phyloP scores from a whole-genome alignment of 164 flowering plant species.

The Protea cynaroides region DNA sequence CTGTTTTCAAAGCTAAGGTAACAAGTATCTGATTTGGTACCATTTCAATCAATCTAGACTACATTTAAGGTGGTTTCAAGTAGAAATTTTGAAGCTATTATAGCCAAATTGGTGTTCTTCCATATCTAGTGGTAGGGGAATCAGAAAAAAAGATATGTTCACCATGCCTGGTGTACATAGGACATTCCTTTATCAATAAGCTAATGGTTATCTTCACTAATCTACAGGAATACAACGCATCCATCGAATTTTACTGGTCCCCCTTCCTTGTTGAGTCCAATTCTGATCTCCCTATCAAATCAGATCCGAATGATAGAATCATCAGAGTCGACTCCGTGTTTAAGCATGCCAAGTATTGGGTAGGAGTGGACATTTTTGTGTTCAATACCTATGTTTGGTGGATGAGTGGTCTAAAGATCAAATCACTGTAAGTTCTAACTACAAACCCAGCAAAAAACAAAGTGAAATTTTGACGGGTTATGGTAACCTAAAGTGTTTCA shows the following conservation, averaged over 20 bases:
- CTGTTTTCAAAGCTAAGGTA: constrained; percentile 77
- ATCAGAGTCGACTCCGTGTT: constrained; percentile 66
- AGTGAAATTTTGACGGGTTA: neutral
- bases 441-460: neutral
- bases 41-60: too few species aligned
- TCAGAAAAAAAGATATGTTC: too few species aligned
- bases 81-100: too few species aligned
- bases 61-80: too few species aligned
- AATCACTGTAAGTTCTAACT: constrained; percentile 53
- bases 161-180: too few species aligned
- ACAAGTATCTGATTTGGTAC: neutral
- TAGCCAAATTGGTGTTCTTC: too few species aligned
- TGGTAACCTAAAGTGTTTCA: neutral
- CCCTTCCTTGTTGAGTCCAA: constrained; percentile 83
- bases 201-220: neutral
- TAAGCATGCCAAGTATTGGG: constrained; percentile 79
- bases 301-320: constrained; percentile 66
- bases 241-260: constrained; percentile 92
- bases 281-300: constrained; percentile 49
- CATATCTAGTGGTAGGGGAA: too few species aligned
- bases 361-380: constrained; percentile 64
- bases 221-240: constrained; percentile 40
- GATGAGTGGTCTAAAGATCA: constrained; percentile 72
- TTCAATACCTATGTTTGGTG: constrained; percentile 98
- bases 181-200: neutral